Evolutionary conservation across 2,329 filamentous ascomycete genomes (phyloP), one percentile per base, ranked within the genome.

Genomic region (Bisporella sp.): DNA sequence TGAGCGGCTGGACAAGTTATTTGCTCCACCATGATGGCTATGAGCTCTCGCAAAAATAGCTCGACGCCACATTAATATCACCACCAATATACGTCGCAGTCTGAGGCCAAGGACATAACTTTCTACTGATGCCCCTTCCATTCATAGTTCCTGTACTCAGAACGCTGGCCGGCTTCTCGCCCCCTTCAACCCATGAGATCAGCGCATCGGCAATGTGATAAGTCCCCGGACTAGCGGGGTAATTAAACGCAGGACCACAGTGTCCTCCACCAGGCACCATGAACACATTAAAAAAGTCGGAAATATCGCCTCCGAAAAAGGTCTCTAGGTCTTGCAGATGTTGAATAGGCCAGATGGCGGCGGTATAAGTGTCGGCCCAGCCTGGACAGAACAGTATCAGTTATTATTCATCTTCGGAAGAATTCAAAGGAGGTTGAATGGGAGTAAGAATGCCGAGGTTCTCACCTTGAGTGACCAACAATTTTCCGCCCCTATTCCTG

Each of bases 221-320:
- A 5, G 57, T 63, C 1, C 56, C 62, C 4, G 66, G 67, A 29
- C 64, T 64, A 13, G 57, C 54, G 4, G 66, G 63, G 56, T 68
- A 69, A 5, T 55, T 52, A 6, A 56, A 39, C 4, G 64, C 63
- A 28, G 64, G 53, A n/a, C 66, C 65, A 49, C 67, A 69, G 54
- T 72, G 69, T 1, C 69, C 68, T 39, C 67, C 66, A 4, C 63
- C 68, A 1, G 69, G 69, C 5, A 69, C 54, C 68, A 70, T 71
- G 48, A 67, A 70, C 4, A 71, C 48, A 4, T 61, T 56, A 46
- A 67, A 63, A 50, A 64, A 70, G 30, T 67, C 64, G 5, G 57
- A 53, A 29, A 68, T 52, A 13, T 65, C 56, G 2, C 51, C 58
- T 7, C 48, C 51, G 29, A 52, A 45, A 5, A 58, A 59, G 29